These are phyloP conservation scores for Rhinocladiella mackenziei DNA, from an alignment of 2,329 filamentous ascomycete species.

Conservation along the genomic window DNA sequence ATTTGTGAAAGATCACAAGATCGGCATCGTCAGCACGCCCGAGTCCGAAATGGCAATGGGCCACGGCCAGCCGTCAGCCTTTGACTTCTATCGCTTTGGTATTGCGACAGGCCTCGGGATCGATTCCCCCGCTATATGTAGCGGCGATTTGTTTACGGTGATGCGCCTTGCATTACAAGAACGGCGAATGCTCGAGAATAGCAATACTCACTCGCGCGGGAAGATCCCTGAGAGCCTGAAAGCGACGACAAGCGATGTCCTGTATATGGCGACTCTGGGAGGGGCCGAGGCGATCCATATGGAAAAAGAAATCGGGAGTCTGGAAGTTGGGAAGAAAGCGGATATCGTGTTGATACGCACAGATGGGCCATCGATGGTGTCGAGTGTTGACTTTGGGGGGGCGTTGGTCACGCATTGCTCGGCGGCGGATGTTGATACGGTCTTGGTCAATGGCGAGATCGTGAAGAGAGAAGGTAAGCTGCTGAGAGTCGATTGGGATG, in stretches of 20 bases:
- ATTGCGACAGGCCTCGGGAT: constrained; percentile 31
- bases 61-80: constrained; percentile 30
- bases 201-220: constrained; percentile 29
- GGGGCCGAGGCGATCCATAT: constrained; percentile 44
- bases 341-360: constrained; percentile 41
- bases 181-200: constrained; percentile 32
- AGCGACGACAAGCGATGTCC: constrained; percentile 41
- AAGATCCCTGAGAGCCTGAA: constrained; percentile 30
- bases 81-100: constrained; percentile 34
- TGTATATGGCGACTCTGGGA: constrained; percentile 48
- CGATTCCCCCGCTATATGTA: constrained; percentile 34
- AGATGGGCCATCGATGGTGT: constrained; percentile 42
- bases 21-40: constrained; percentile 44
- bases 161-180: constrained; percentile 32
- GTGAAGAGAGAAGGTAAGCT: constrained; percentile 35
- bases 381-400: constrained; percentile 39
- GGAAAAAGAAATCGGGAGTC: constrained; percentile 42
- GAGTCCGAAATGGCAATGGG: constrained; percentile 51
- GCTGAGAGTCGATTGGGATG: constrained; percentile 12
- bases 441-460: constrained; percentile 44
- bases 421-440: constrained; percentile 41
- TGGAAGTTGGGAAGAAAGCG: constrained; percentile 46
- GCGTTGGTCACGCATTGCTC: constrained; percentile 43
- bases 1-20: constrained; percentile 18
- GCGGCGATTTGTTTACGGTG: constrained; percentile 29